phyloP scores from a whole-genome alignment of 192 early-diverging fungal genomes.

The Backusella australiensis region DNA sequence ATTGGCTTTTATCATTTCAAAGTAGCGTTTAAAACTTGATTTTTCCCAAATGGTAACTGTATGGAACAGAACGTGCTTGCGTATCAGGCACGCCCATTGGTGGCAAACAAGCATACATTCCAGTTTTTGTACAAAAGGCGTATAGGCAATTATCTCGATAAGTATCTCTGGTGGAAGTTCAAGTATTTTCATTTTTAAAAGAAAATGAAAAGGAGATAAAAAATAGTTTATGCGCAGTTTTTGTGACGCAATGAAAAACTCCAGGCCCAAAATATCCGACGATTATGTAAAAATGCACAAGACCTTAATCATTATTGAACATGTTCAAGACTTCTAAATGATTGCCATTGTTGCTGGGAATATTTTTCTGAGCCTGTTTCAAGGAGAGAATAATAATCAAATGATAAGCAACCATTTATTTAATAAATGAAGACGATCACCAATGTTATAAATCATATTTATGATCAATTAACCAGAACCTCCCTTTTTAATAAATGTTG shows the following conservation, averaged over 20 bases:
- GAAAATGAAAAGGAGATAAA: not conserved
- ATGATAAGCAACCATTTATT: too few relatives aligned
- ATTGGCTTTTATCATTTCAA: not conserved
- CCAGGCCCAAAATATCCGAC: not conserved
- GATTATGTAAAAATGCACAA: not conserved
- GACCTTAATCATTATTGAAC: too few relatives aligned
- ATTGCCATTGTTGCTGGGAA: too few relatives aligned
- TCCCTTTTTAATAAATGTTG: too few relatives aligned
- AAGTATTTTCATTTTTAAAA: not conserved
- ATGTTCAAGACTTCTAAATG: too few relatives aligned
- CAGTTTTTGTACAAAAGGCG: not conserved
- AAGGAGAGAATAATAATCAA: too few relatives aligned
- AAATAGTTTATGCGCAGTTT: not conserved
- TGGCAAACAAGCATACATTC: not conserved
- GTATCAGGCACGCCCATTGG: not conserved
- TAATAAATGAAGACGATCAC: too few relatives aligned
- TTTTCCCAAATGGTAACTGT: not conserved
- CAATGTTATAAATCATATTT: too few relatives aligned
- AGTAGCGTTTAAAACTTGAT: not conserved
- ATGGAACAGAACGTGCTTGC: not conserved
- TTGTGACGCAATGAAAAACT: not conserved
- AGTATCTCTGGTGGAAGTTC: not conserved
- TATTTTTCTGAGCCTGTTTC: too few relatives aligned
- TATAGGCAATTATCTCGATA: not conserved
- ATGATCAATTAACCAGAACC: too few relatives aligned